Evolutionary conservation across 2,329 filamentous ascomycete genomes (phyloP).

Genomic region (Aureobasidium sp.): DNA sequence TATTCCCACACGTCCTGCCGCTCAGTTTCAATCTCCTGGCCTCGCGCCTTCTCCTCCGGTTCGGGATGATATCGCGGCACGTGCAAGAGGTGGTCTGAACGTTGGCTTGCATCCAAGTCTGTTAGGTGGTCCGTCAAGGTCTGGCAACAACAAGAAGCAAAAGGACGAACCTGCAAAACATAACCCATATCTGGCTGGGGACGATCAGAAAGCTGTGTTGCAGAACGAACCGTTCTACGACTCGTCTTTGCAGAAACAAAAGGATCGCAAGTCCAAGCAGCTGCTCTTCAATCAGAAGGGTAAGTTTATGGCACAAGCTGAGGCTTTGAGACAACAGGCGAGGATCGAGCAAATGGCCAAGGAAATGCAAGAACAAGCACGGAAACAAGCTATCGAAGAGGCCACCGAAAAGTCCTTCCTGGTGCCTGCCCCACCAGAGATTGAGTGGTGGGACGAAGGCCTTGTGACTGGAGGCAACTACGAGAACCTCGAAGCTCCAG

Average conservation of each 20-base stretch:
- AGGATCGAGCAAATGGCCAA: constrained; percentile 92
- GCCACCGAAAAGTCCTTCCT: constrained; percentile 87
- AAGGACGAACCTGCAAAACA: constrained; percentile 38
- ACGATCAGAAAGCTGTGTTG: constrained; percentile 37
- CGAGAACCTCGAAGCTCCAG: constrained; percentile 58
- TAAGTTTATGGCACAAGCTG: constrained; percentile 94
- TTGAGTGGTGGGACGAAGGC: constrained; percentile 98
- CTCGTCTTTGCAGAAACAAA: constrained; percentile 55
- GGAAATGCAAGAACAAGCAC: constrained; percentile 76
- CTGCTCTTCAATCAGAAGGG: constrained; percentile 91
- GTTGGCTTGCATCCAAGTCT: constrained; percentile 74
- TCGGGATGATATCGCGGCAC: constrained; percentile 40
- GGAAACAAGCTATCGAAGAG: constrained; percentile 90
- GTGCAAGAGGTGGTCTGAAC: constrained; percentile 61
- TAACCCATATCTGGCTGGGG: constrained; percentile 34
- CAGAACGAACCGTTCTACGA: constrained; percentile 79
- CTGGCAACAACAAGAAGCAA: constrained; percentile 36
- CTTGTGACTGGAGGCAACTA: constrained; percentile 67
- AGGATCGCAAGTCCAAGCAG: constrained; percentile 61
- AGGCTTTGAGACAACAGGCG: constrained; percentile 78
- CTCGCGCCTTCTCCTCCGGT: constrained; percentile 30
- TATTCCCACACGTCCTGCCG: neutral
- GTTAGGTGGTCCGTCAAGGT: constrained; percentile 37
- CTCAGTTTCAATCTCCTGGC: neutral
- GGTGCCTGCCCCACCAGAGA: constrained; percentile 72